Base-by-base conservation (phyloP, 164 flowering plant species). In the Akebia trifoliata region DNA sequence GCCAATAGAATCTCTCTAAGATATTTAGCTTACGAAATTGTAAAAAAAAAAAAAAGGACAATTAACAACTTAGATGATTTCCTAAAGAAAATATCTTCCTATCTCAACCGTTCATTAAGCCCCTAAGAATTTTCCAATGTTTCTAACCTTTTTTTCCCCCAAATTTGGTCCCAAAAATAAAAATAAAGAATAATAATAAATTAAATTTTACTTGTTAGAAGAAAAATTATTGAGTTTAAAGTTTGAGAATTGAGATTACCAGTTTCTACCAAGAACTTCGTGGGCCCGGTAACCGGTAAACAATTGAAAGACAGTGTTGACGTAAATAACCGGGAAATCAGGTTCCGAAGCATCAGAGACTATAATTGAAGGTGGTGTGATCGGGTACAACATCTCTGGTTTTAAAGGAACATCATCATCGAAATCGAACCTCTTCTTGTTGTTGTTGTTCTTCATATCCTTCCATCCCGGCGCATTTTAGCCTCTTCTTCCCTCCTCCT, bases 321-420 rank as follows among this genome's bases (percentile, higher is more conserved):
- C 92, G 35, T 90, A 90, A 42, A 90, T 87, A 69, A 90, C 63
- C 5, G 97, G 97, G 57, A 61, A 81, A 69, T 90, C 97, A 2
- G 82, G 75, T 26, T 90, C 97, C n/a, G 80, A 56, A 45, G 88
- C 92, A 62, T 90, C 97, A 11, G 92, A 77, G 18, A 90, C 97
- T 5, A 90, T 88, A 53, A 86, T 76, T 21, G 92, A 71, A 1
- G 90, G 59, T 12, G 90, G 90, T 2, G 72, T 67, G 50, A 58
- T 66, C 6, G 90, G 87, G 39, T 69, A 75, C 64, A 76, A 76
- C 20, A 60, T 31, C 45, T 78, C 80, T 0, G 62, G 69, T 63
- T 69, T 62, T 56, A 72, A 10, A 3, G 71, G 50, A 26, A 78
- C 62, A 62, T 68, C 65, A 0, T 36, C 71, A 22, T 44, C 43